Conservation (phyloP, 495 filamentous ascomycete genomes). For the Aspergillus bertholletiae region DNA sequence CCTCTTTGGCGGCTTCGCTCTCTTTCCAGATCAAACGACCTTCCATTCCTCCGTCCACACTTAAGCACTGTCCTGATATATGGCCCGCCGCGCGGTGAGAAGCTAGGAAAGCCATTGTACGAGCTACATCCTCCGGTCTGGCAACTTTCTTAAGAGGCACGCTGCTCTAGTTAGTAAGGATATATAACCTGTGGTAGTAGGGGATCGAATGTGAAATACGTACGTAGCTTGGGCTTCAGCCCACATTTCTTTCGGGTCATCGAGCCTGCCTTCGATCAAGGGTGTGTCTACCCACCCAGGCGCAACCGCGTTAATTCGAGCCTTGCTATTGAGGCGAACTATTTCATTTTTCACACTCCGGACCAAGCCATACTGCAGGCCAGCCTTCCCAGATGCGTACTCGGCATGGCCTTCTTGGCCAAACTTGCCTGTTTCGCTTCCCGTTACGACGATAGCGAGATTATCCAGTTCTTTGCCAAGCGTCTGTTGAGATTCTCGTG, state of each 20-base stretch:
- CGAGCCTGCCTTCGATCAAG: constrained; percentile 42
- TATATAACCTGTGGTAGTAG: background rate
- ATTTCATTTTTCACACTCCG: constrained; percentile 54
- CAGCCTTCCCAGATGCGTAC: constrained; percentile 50
- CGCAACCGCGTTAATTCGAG: constrained; percentile 54
- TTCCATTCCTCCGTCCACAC: constrained; percentile 50
- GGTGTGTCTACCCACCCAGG: constrained; percentile 48
- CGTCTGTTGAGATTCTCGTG: constrained; percentile 30
- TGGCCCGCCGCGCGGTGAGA: constrained; percentile 51
- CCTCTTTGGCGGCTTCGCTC: constrained; percentile 19
- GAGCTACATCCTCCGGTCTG: constrained; percentile 47
- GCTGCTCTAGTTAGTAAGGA: background rate
- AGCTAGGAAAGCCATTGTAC: constrained; percentile 50
- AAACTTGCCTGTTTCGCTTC: constrained; percentile 47
- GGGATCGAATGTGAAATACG: background rate
- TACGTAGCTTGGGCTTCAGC: constrained; percentile 43
- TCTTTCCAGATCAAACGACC: constrained; percentile 45
- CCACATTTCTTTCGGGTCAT: constrained; percentile 45
- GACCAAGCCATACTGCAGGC: constrained; percentile 52
- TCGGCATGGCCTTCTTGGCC: constrained; percentile 49
- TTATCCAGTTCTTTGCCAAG: constrained; percentile 39
- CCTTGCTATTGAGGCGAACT: constrained; percentile 45
- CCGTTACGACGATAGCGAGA: constrained; percentile 53
- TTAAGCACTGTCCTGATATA: constrained; percentile 51
- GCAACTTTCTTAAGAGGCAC: constrained; percentile 45